Percentiles rank a stretch among this genome's conserved stretches.
Conservation (phyloP, 305 asterid genomes). For the Fraxinus angustifolia region DNA sequence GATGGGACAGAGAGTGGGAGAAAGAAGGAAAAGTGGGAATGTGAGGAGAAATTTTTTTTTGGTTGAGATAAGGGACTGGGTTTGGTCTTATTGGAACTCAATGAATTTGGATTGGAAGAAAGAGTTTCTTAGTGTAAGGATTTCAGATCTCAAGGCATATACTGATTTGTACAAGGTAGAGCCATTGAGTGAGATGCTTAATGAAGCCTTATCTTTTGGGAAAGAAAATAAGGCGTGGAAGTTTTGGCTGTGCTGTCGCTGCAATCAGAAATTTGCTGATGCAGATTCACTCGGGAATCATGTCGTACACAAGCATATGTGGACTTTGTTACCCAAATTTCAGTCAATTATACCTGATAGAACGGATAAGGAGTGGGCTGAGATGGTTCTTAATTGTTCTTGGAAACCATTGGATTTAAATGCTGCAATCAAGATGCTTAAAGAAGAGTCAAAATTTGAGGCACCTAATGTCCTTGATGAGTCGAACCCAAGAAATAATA, state of each 20-base stretch:
- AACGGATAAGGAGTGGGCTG: conserved; percentile 79
- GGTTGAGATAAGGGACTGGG: conserved; percentile 74
- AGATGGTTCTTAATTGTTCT: conserved; percentile 69
- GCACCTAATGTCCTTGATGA: conserved; percentile 45
- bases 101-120: conserved; percentile 58
- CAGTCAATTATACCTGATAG: conserved; percentile 65
- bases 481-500: conserved; percentile 39
- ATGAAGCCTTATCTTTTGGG: conserved; percentile 66
- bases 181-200: conserved; percentile 44
- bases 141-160: conserved; percentile 65
- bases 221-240: conserved; percentile 61
- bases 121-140: conserved; percentile 49
- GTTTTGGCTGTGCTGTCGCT: conserved; percentile 73
- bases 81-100: conserved; percentile 70
- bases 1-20: conserved; percentile 54
- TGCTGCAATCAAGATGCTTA: conserved; percentile 50
- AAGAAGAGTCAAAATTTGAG: conserved; percentile 43
- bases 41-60: conserved; percentile 43
- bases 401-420: conserved; percentile 83
- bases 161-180: conserved; percentile 55
- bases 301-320: conserved; percentile 63
- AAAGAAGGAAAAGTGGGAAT: conserved; percentile 57
- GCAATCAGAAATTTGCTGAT: conserved; percentile 56
- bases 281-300: conserved; percentile 57
- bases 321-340: conserved; percentile 66